Evolutionary conservation across 2,329 filamentous ascomycete species (phyloP), one percentile per base, ranked within the genome.

Genomic region (Trichocomaceae sp.): DNA sequence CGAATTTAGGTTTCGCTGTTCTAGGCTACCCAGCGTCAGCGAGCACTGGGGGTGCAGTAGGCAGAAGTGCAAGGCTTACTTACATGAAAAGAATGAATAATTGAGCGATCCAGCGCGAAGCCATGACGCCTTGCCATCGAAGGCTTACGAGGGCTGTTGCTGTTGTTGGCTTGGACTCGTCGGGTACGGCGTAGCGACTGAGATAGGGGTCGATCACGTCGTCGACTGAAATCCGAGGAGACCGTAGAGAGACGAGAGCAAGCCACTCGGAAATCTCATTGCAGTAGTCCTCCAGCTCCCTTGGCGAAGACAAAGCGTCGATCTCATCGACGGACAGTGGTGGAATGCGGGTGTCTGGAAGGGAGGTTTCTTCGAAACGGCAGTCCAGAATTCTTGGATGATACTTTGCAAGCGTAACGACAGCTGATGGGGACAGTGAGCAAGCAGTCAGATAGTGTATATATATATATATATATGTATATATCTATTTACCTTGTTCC

Each of bases 231-330:
- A 77, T 60, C 17, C 72, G 66, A 13, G 71, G 69, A 13, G 75
- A 76, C 10, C 62, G 60, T 13, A 77, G 64, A 15, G 77, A 73
- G 5, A 86, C 71, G 47, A 83, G 74, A 6, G 75, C 82, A 19
- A 87, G 70, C 83, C 84, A 88, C 69, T 86, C 81, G 41, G 78
- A 76, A 20, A 83, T 60, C n/a, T 79, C 74, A 5, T 82, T 62
- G 9, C 77, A 80, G 57, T 78, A 79, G 20, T 89, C 83, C 56
- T 87, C 83, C 35, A 88, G 42, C 75, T 72, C 50, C 71, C 75
- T 75, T 35, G 71, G 64, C 15, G 71, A 63, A 49, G 62, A 61
- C 10, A 64, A 59, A 19, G 68, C 65, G 45, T 61, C 58, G 15
- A 69, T 58, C 53, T 58, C 13, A 57, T 57, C 10, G 54, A 61